Conservation (phyloP, 2,329 filamentous ascomycete species). For the Aspergillus hiratsukae region DNA sequence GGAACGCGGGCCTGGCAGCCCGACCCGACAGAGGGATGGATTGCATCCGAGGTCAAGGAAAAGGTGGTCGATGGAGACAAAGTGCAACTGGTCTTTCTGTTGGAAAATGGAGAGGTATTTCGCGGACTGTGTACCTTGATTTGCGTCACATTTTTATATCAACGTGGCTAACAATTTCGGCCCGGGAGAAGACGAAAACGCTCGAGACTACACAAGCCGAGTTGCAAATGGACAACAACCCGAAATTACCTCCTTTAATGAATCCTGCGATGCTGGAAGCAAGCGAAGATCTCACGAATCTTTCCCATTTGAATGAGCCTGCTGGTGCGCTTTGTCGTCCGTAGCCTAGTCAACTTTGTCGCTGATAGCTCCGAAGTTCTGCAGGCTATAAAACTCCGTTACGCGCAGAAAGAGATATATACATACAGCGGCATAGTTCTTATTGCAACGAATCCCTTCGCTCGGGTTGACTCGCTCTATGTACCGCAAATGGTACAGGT, state of each 20-base stretch:
- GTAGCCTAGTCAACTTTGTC: slow-evolving; percentile 1
- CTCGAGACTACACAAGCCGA: slow-evolving; percentile 73
- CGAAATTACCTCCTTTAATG: slow-evolving; percentile 85
- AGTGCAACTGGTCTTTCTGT: slow-evolving; percentile 77
- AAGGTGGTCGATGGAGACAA: slow-evolving; percentile 82
- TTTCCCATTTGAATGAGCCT: slow-evolving; percentile 97
- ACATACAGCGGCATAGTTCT: slow-evolving; percentile 98
- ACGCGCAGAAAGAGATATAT: slow-evolving; percentile 98
- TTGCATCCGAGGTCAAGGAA: slow-evolving; percentile 88
- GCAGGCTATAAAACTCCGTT: slow-evolving; percentile 94
- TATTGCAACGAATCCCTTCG: slow-evolving; percentile 97
- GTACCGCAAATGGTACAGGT: slow-evolving; percentile 99
- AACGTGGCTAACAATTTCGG: slow-evolving; percentile 7
- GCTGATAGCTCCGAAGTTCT: slow-evolving; percentile 59
- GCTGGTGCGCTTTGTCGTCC: slow-evolving; percentile 61
- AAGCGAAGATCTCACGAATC: slow-evolving; percentile 93
- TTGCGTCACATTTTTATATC: neutral
- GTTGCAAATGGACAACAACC: slow-evolving; percentile 71
- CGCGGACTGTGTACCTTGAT: neutral
- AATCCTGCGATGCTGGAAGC: slow-evolving; percentile 98
- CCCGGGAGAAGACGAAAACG: slow-evolving; percentile 61
- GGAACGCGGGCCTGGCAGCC: slow-evolving; percentile 98
- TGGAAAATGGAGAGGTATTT: slow-evolving; percentile 86
- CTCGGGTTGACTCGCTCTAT: slow-evolving; percentile 94
- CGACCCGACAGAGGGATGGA: slow-evolving; percentile 92